phyloP scores from a whole-genome alignment of 768 basidiomycete genomes.

The Podaxis mareebaensis region DNA sequence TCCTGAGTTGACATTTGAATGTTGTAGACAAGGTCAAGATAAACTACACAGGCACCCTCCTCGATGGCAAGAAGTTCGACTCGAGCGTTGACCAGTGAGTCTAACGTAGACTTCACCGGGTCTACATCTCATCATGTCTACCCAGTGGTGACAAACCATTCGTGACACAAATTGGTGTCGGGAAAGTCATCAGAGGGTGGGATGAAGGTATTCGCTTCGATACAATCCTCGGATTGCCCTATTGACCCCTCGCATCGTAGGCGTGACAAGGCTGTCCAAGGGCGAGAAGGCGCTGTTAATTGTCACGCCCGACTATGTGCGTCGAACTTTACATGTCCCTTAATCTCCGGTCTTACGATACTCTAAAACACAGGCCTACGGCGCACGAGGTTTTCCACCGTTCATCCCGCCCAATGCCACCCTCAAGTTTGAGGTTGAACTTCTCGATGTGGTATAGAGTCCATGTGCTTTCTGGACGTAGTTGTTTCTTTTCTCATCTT shows the following conservation, averaged over 20 bases:
- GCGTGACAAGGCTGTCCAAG: conserved; percentile 73
- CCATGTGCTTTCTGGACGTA: background rate
- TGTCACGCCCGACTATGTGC: conserved; percentile 74
- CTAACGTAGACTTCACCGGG: conserved; percentile 11
- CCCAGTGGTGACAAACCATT: conserved; percentile 10
- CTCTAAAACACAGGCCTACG: conserved; percentile 58
- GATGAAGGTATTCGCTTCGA: conserved; percentile 5
- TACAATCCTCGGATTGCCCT: background rate
- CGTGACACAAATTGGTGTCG: conserved; percentile 14
- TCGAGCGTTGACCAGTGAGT: conserved; percentile 75
- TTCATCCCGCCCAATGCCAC: conserved; percentile 77
- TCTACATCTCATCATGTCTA: background rate
- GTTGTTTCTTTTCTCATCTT: background rate
- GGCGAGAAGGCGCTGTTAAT: conserved; percentile 75
- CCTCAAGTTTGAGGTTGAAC: conserved; percentile 83
- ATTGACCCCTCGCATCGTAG: conserved; percentile 33
- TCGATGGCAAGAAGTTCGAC: conserved; percentile 67
- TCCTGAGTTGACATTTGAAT: conserved; percentile 22
- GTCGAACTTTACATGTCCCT: conserved; percentile 27
- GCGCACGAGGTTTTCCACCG: conserved; percentile 72
- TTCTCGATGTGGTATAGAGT: conserved; percentile 43
- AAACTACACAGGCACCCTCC: conserved; percentile 78
- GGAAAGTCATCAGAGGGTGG: conserved; percentile 9
- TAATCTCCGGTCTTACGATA: conserved; percentile 6
- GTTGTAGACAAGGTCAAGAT: conserved; percentile 66